Evolutionary conservation across 1,139 yeast genomes (phyloP), one percentile per base, ranked within the genome.

Genomic region (Geotrichum aggregatum): DNA sequence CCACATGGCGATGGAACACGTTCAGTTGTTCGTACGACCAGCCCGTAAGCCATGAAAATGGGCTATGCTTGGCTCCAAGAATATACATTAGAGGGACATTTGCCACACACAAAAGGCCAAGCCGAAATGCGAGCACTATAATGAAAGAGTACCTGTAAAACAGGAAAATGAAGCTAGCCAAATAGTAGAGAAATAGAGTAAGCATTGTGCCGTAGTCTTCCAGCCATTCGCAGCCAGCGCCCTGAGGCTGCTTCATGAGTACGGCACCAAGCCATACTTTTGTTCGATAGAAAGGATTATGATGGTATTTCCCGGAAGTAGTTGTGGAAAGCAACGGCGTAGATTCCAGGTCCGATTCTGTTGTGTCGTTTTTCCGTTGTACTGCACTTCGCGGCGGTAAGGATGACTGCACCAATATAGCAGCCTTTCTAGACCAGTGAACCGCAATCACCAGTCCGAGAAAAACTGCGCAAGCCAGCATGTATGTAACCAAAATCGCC

Each of bases 1-100:
- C 67, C 10, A 55, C 52, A 42, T 56, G 58, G 26, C 66, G 55
- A 45, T 64, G 67, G 35, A 62, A 57, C 8, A 64, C 61, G 45
- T 62, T 64, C n/a, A 62, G 49, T 46, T 64, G 66, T 43, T 64
- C 67, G 43, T 64, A 64, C 3, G 64, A 60, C 66, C 67, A 64
- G 16, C 67, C 67, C 1, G 63, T 59, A 19, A 64, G 52, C 44
- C 50, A 57, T 2, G 60, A 52, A 2, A 64, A 41, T 4, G 66
- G 66, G 10, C 61, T 53, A 45, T 61, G 62, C 49, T 64, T 64
- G 11, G 64, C 61, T 1, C 67, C 67, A 18, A 64, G 53, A 19
- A 63, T 56, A 47, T 64, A 64, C 22, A 64, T 47, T 10, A 64
- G 38, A 3, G 65, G 65, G 41, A 62, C 49, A 44, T 64, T 64